These are phyloP conservation scores for Globisporangium orthogonon DNA, from an alignment of 352 stramenopile species.

Conservation along the genomic window DNA sequence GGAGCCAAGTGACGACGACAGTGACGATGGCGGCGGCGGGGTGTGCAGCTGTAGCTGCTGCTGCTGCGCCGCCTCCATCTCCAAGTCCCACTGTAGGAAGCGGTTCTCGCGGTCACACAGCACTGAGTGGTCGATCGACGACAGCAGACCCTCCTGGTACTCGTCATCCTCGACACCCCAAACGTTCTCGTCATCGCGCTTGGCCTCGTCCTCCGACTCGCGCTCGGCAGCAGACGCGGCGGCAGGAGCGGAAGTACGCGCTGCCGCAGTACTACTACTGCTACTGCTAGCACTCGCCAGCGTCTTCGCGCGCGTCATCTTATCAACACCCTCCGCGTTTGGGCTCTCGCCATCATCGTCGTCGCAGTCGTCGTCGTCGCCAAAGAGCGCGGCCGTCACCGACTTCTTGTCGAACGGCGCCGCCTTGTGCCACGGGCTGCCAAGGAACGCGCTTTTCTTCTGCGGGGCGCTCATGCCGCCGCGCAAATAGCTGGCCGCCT, in stretches of 20 bases:
- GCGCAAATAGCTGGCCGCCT: constrained; percentile 12
- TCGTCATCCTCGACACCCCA: constrained; percentile 71
- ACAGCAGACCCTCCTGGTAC: constrained; percentile 65
- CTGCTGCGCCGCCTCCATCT: constrained; percentile 40
- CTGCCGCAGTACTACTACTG: constrained; percentile 7
- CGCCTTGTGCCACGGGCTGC: constrained; percentile 11
- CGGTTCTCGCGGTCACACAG: constrained; percentile 79
- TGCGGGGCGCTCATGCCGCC: constrained; percentile 8
- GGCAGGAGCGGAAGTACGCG: constrained; percentile 5
- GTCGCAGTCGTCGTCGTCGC: constrained; percentile 34
- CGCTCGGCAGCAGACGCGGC: constrained; percentile 20
- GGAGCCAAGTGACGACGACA: constrained; percentile 13
- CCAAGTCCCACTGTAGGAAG: constrained; percentile 69
- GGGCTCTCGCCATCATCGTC: constrained; percentile 16
- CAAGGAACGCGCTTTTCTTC: constrained; percentile 11
- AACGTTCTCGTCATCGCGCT: constrained; percentile 54
- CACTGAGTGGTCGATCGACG: constrained; percentile 72
- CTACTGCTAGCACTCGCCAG: constrained; percentile 9
- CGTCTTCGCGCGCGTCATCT: constrained; percentile 26
- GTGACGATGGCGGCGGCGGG: constrained; percentile 13
- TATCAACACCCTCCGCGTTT: constrained; percentile 11
- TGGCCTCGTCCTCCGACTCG: constrained; percentile 17
- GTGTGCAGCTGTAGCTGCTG: constrained; percentile 21
- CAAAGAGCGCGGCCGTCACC: constrained; percentile 41
- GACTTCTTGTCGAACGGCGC: constrained; percentile 36